Base-by-base conservation (phyloP, 352 stramenopile species). In the Pythium phragmiticola region DNA sequence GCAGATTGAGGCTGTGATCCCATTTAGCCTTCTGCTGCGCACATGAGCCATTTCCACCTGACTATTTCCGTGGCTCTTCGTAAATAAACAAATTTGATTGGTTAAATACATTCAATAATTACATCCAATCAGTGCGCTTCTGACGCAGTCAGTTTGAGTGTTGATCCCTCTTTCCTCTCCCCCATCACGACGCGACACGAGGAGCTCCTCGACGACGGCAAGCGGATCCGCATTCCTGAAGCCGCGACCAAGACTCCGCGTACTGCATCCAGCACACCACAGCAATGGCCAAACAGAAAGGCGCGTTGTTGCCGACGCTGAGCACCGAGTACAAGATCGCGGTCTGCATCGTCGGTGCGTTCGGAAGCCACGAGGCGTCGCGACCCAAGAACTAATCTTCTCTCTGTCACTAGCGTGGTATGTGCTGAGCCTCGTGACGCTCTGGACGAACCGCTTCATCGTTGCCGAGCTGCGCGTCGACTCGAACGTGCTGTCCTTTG, bases 361-460 rank as follows among this genome's bases (percentile, higher is more conserved):
- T 46, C 7, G 34, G 26, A 30, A 5, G 26, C 26, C 26, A 30
- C 4, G 26, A 30, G 26, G 4, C 3, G 26, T 30, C 26, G 26
- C 4, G 26, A 5, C 26, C 26, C 26, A 30, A 11, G 11, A 39
- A 39, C 34, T 39, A 39, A 39, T 39, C 11, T 9, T 39, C 34
- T 12, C 7, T 39, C 3, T 39, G 34, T 39, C 14, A 14, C 17
- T 36, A 92, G 85, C 69, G 39, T 94, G 85, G 83, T 94, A 92
- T 63, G 50, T 91, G 8, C 72, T 91, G 36, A 94, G 85, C 58
- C 79, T 92, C 34, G 63, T 87, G 55, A 90, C 85, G 61, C 75
- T 94, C 42, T 94, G 85, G 85, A 92, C 82, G 13, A 94, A 94
- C 59, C 82, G 84, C 57, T 94, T 87, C 66, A 76, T 94, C 34